Evolutionary conservation across 352 stramenopile genomes (phyloP), one percentile per base, ranked within the genome.

Genomic region (Globisporangium spinosum): DNA sequence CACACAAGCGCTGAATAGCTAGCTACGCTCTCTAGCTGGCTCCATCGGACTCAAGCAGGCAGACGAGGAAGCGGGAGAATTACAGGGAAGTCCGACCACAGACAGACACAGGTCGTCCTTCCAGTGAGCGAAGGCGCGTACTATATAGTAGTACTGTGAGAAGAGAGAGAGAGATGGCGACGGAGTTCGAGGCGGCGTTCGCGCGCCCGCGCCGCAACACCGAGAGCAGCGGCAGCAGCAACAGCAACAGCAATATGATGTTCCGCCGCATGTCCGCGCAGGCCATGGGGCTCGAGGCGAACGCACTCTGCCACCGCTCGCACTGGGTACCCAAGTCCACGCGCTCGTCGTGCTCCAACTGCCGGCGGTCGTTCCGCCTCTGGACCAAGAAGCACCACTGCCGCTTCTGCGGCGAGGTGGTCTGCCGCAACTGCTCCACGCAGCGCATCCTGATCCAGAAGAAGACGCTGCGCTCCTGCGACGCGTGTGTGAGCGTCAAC

Each of bases 301-400:
- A 79, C n/a, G 82, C 82, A 54, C 72, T 94, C 25, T 92, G 87
- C 66, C 83, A 87, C 58, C 82, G 81, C 47, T 89, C 81, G 57
- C 81, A 94, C 45, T 92, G 81, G 80, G 82, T 89, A 54, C 84
- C 83, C 68, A 92, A 90, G 70, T 90, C 81, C 1, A 84, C 81
- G 43, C 83, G 84, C 63, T 71, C 74, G 7, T 70, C 53, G 34
- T 94, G 87, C 70, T 83, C 82, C 57, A 89, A 88, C 69, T 94
- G 87, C 74, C 72, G 77, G 23, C 77, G 74, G 58, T 70, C 64
- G 54, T 90, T 94, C 69, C 70, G 76, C n/a, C 70, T 93, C 13
- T 89, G 79, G 67, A 79, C 68, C 12, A 77, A 74, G 57, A 94
- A 93, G 56, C 87, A 93, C 69, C 80, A 94, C 67, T 94, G 87